Evolutionary conservation across 108 stramenopile genomes (phyloP), one percentile per base, ranked within the genome.

Genomic region (Cyclostephanos invisitatus): DNA sequence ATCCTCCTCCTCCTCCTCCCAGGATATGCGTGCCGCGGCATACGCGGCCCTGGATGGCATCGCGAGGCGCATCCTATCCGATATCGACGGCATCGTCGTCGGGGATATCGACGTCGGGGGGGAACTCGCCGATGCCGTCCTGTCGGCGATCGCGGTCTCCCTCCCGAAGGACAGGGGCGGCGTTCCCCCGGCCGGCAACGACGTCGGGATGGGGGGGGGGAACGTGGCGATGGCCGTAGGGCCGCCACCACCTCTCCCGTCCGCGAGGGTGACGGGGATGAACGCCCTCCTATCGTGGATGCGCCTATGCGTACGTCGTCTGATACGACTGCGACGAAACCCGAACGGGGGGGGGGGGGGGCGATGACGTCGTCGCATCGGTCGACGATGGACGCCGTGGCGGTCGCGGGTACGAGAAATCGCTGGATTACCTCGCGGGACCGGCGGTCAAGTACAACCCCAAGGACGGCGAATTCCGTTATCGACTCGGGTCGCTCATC

Each of bases 241-340:
- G 21, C 25, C n/a, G n/a, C 9, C 57, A 8, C 22, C 73, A 1
- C 28, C 68, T 22, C 57, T 35, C 42, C 64, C 28, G 49, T 15
- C 47, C 10, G 82, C 76, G 10, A 83, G 76, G 15, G 72, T 80
- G 58, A 67, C 68, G 15, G 88, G 86, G 40, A 40, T 74, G 7
- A 70, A 74, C 32, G 87, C 87, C 17, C 65, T 87, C 37, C 17
- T 87, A 8, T 50, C 54, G 25, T 92, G 91, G 91, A 87, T 89
- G 77, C 83, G 80, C 17, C 53, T 80, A 6, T 72, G 63, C 12
- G 78, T 74, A 66, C n/a, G n/a, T n/a, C n/a, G n/a, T n/a, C n/a
- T n/a, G n/a, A n/a, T n/a, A n/a, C 73, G 78, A 38, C 7, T 40
- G 14, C 47, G 57, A 44, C 18, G 14, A n/a, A n/a, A n/a, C n/a